A percentile compares a stretch with the other conserved stretches of the same genome.
These are phyloP conservation scores for Sclerotinia glacialis DNA, from an alignment of 2,329 filamentous ascomycete species.

Conservation along the genomic window DNA sequence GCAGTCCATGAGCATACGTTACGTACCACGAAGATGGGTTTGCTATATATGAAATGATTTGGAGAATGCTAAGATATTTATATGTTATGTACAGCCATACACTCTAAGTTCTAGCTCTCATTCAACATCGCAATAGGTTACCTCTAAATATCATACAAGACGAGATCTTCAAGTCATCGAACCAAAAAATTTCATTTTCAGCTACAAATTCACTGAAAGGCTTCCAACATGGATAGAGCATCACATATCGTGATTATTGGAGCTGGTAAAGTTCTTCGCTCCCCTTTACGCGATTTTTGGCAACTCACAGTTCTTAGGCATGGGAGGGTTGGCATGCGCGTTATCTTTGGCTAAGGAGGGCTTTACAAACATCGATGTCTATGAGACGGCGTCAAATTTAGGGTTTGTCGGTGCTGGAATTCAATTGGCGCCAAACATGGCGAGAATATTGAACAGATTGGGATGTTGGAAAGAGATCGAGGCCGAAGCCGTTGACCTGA, in stretches of 20 bases:
- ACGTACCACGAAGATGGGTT: neutral
- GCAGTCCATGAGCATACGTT: slow-evolving; percentile 6
- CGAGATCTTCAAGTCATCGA: neutral
- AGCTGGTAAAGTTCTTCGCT: slow-evolving; percentile 44
- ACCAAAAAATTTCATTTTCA: neutral
- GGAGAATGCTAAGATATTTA: neutral
- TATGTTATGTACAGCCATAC: neutral
- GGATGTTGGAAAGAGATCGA: slow-evolving; percentile 72
- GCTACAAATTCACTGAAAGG: neutral
- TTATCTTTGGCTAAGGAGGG: slow-evolving; percentile 73
- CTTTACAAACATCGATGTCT: slow-evolving; percentile 71
- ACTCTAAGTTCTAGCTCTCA: neutral
- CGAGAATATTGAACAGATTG: slow-evolving; percentile 68
- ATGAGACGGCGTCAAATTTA: slow-evolving; percentile 68
- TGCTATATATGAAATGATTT: neutral
- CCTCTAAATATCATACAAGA: neutral
- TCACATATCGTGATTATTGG: slow-evolving; percentile 46
- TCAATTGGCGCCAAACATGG: slow-evolving; percentile 80
- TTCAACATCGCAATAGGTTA: neutral
- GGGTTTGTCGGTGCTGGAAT: slow-evolving; percentile 85
- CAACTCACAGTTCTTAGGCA: slow-evolving; percentile 49
- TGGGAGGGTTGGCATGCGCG: slow-evolving; percentile 73
- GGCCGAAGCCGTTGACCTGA: slow-evolving; percentile 67
- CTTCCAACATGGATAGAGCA: neutral
- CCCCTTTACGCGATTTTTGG: too few species aligned